phyloP scores from a whole-genome alignment of 306 rosid species.

The Lathyrus aphaca region DNA sequence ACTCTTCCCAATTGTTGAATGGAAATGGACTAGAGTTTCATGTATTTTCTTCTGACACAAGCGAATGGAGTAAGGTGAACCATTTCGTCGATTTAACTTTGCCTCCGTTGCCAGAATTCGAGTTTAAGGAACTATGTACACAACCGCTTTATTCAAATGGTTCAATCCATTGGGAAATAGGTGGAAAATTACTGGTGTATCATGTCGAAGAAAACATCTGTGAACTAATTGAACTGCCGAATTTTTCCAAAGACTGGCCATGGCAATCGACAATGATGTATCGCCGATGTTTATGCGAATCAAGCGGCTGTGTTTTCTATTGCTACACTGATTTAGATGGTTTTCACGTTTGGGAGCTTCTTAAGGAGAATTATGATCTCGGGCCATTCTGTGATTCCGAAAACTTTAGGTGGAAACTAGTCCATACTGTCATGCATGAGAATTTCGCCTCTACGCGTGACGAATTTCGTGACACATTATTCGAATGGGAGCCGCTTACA shows the following conservation, averaged over 20 bases:
- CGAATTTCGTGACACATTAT: background rate
- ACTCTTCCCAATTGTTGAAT: constrained; percentile 23
- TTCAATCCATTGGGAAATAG: constrained; percentile 47
- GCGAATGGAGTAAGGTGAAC: constrained; percentile 35
- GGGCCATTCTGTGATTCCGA: constrained; percentile 25
- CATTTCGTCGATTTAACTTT: constrained; percentile 18
- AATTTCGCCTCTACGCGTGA: constrained; percentile 3
- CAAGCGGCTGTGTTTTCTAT: constrained; percentile 41
- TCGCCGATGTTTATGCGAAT: constrained; percentile 43
- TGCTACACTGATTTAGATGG: constrained; percentile 51
- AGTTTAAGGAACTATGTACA: constrained; percentile 37
- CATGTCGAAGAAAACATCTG: constrained; percentile 1
- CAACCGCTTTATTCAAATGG: constrained; percentile 46
- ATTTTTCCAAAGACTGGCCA: constrained; percentile 34
- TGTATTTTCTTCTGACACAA: constrained; percentile 39
- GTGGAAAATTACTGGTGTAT: constrained; percentile 43
- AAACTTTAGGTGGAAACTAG: constrained; percentile 42
- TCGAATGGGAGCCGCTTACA: constrained; percentile 42
- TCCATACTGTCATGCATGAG: constrained; percentile 28
- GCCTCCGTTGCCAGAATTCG: constrained; percentile 33
- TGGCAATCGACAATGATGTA: constrained; percentile 43
- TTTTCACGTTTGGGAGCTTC: constrained; percentile 44
- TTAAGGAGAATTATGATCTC: constrained; percentile 34
- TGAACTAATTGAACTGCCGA: constrained; percentile 40
- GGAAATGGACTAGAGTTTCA: constrained; percentile 28